phyloP scores from a whole-genome alignment of 345 rosid species.

The Eucalyptus sideroxylon region DNA sequence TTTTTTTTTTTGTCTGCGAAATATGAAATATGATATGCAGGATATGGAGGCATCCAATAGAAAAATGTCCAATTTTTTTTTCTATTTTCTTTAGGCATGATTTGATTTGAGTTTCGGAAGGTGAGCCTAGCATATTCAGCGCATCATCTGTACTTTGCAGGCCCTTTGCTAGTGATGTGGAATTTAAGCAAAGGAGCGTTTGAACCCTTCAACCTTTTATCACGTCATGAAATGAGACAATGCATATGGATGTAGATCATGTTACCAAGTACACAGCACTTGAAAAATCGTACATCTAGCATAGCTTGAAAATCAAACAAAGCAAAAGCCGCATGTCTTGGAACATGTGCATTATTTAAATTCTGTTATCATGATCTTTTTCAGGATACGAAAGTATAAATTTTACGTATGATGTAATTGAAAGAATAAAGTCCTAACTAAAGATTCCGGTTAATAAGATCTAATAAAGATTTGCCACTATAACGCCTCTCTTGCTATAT shows the following conservation, averaged over 20 bases:
- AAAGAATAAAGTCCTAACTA: neutral
- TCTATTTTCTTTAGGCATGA: neutral
- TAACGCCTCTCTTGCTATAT: neutral
- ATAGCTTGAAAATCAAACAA: neutral
- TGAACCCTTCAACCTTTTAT: neutral
- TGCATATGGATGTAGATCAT: neutral
- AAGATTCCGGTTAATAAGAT: neutral
- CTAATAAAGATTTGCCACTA: neutral
- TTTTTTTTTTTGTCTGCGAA: neutral
- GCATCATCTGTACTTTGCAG: neutral
- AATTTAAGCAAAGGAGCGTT: neutral
- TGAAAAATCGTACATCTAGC: neutral
- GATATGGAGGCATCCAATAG: neutral
- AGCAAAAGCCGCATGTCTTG: neutral
- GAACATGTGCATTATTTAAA: neutral
- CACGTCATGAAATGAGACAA: neutral
- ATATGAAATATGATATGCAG: neutral
- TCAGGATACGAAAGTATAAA: neutral
- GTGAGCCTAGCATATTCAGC: neutral
- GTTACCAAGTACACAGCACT: neutral
- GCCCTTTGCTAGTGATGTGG: neutral
- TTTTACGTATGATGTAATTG: neutral
- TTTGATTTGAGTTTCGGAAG: neutral
- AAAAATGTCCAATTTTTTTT: neutral
- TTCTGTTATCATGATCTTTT: rapidly evolving